Conservation (phyloP, 1,284 basidiomycete species). For the Ganoderma multipileum region DNA sequence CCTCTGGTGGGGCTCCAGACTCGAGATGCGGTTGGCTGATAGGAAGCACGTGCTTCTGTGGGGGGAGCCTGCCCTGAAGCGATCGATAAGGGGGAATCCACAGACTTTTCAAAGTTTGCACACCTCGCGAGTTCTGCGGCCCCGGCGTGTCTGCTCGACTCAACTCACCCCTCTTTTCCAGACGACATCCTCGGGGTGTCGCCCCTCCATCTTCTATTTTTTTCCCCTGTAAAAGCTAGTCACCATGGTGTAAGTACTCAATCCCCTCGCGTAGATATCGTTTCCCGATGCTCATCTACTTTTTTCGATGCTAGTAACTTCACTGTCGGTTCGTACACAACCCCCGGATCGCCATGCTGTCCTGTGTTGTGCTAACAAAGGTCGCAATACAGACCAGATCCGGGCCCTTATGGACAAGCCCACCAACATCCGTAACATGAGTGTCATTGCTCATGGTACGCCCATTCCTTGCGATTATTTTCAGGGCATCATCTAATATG, state of each 20-base stretch:
- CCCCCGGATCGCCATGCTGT: background rate
- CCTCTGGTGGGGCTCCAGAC: slow-evolving; percentile 11
- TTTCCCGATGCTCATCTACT: slow-evolving; percentile 43
- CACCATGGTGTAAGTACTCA: slow-evolving; percentile 77
- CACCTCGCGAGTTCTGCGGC: slow-evolving; percentile 37
- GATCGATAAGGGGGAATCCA: slow-evolving; percentile 41
- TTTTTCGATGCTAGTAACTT: slow-evolving; percentile 70
- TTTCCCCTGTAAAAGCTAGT: slow-evolving; percentile 51
- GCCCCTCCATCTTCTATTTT: slow-evolving; percentile 32
- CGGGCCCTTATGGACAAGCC: slow-evolving; percentile 89
- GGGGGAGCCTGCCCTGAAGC: slow-evolving; percentile 40
- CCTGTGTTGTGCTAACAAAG: slow-evolving; percentile 7
- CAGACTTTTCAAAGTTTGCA: slow-evolving; percentile 34
- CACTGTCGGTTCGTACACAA: slow-evolving; percentile 73
- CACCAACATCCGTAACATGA: slow-evolving; percentile 98
- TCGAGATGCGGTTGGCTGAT: background rate
- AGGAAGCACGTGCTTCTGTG: background rate
- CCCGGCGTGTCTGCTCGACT: slow-evolving; percentile 39
- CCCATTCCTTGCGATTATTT: slow-evolving; percentile 28
- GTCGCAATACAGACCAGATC: slow-evolving; percentile 74
- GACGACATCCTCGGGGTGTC: slow-evolving; percentile 37
- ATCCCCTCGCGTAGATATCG: slow-evolving; percentile 23
- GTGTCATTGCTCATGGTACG: slow-evolving; percentile 94
- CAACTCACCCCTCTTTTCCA: slow-evolving; percentile 29
- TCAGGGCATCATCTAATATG: slow-evolving; percentile 20